Evolutionary conservation across 768 basidiomycete species (phyloP).

Genomic region (Lactifluus hygrophoroides): DNA sequence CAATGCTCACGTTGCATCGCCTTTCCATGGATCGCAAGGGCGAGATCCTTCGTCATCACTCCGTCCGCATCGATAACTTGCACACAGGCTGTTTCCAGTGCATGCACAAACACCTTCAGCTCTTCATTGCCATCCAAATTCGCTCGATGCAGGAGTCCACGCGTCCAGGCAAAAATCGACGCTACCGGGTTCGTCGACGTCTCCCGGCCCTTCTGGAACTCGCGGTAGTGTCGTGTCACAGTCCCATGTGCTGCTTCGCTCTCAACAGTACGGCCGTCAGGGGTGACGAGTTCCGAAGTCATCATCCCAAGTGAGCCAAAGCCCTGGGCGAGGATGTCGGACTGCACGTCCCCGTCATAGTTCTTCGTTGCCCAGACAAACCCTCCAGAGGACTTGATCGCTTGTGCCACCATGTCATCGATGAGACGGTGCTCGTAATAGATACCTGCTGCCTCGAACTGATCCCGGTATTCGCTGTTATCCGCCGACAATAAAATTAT

Average conservation of each 20-base stretch:
- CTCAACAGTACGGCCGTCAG: conserved; percentile 88
- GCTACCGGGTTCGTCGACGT: conserved; percentile 99
- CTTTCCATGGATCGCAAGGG: conserved; percentile 89
- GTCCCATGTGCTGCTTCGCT: conserved; percentile 96
- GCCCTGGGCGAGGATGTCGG: conserved; percentile 94
- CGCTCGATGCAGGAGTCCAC: conserved; percentile 87
- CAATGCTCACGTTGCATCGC: conserved; percentile 89
- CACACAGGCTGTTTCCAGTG: conserved; percentile 80
- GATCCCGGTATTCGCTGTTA: conserved; percentile 53
- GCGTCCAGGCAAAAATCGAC: conserved; percentile 98
- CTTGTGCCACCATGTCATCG: conserved; percentile 98
- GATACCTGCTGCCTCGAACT: conserved; percentile 62
- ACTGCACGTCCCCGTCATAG: conserved; percentile 55
- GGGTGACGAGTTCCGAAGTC: conserved; percentile 92
- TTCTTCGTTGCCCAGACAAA: conserved; percentile 65
- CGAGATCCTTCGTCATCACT: conserved; percentile 96
- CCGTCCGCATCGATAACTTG: conserved; percentile 88
- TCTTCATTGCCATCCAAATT: conserved; percentile 80
- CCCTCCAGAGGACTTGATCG: conserved; percentile 91
- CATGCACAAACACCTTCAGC: conserved; percentile 63
- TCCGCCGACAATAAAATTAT: not conserved
- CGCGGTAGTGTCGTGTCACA: conserved; percentile 94
- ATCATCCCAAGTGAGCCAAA: conserved; percentile 98
- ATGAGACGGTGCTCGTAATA: conserved; percentile 96
- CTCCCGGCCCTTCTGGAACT: conserved; percentile 95